Conservation (phyloP, 192 early-diverging fungal species). For the Coemansia furcata region DNA sequence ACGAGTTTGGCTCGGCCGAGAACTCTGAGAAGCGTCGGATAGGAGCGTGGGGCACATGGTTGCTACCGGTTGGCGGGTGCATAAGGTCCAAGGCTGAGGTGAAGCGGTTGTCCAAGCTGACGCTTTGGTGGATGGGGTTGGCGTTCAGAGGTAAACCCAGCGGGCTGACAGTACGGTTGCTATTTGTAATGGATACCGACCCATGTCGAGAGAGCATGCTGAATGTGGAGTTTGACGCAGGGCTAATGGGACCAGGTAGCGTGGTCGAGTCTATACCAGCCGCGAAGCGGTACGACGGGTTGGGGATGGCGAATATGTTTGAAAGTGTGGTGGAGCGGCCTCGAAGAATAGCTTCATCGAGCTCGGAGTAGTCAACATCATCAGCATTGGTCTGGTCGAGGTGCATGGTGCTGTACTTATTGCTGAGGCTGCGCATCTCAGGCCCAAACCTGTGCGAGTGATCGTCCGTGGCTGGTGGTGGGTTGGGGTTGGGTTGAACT, state of each 20-base stretch:
- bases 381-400: conserved; percentile 8
- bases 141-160: conserved; percentile 32
- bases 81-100: conserved; percentile 14
- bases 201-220: conserved; percentile 47
- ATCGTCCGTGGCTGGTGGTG: conserved; percentile 8
- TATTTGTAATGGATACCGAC: conserved; percentile 30
- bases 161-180: conserved; percentile 43
- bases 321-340: conserved; percentile 49
- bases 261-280: conserved; percentile 6
- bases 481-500: conserved; percentile 23
- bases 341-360: conserved; percentile 51
- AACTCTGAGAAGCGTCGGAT: conserved; percentile 36
- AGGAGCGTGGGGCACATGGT: conserved; percentile 2
- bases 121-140: conserved; percentile 38
- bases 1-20: conserved; percentile 11
- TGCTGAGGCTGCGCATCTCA: conserved; percentile 28
- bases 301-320: conserved; percentile 38
- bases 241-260: conserved; percentile 26
- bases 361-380: conserved; percentile 40
- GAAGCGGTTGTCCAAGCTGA: conserved; percentile 42
- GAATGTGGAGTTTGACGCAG: conserved; percentile 24
- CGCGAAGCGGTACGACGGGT: conserved; percentile 33
- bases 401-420: conserved; percentile 23
- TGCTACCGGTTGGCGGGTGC: background rate
- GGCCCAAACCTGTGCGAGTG: background rate